Evolutionary conservation across 2,329 filamentous ascomycete genomes (phyloP).

Genomic region (Ambrosiella beaveri): DNA sequence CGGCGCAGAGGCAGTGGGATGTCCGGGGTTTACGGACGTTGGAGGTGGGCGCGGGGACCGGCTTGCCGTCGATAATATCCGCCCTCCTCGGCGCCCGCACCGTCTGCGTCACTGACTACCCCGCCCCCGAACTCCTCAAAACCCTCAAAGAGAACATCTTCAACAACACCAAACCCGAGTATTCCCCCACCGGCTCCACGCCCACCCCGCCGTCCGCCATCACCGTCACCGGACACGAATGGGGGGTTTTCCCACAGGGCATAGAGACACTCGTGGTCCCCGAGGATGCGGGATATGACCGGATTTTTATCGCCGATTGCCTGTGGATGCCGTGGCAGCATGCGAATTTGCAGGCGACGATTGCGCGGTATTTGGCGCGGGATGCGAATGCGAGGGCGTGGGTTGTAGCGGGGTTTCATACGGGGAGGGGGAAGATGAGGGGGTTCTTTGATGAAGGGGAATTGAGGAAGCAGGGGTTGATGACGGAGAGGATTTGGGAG

Average conservation of each 20-base stretch:
- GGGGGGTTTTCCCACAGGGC: slow-evolving; percentile 33
- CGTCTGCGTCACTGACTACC: slow-evolving; percentile 51
- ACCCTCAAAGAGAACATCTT: slow-evolving; percentile 41
- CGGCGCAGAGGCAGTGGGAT: slow-evolving; percentile 21
- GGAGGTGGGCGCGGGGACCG: slow-evolving; percentile 52
- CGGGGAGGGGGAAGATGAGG: slow-evolving; percentile 47
- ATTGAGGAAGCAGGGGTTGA: slow-evolving; percentile 33
- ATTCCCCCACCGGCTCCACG: slow-evolving; percentile 7
- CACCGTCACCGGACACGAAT: slow-evolving; percentile 41
- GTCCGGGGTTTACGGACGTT: slow-evolving; percentile 36
- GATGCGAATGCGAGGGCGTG: slow-evolving; percentile 33
- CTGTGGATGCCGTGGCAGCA: slow-evolving; percentile 63
- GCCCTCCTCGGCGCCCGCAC: slow-evolving; percentile 29
- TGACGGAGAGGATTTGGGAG: slow-evolving; percentile 50
- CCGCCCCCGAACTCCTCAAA: slow-evolving; percentile 38
- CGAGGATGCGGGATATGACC: slow-evolving; percentile 31
- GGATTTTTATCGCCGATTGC: slow-evolving; percentile 54
- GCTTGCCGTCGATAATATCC: slow-evolving; percentile 33
- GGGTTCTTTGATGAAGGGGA: slow-evolving; percentile 40
- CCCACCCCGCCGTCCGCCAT: slow-evolving; percentile 18
- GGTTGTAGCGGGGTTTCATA: slow-evolving; percentile 57
- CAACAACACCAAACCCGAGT: slow-evolving; percentile 24
- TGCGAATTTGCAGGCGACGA: slow-evolving; percentile 43
- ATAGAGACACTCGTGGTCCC: slow-evolving; percentile 14
- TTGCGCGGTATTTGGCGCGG: slow-evolving; percentile 40